Base-by-base conservation (phyloP, 176 grass and related monocot genomes). In the Leersia perrieri region DNA sequence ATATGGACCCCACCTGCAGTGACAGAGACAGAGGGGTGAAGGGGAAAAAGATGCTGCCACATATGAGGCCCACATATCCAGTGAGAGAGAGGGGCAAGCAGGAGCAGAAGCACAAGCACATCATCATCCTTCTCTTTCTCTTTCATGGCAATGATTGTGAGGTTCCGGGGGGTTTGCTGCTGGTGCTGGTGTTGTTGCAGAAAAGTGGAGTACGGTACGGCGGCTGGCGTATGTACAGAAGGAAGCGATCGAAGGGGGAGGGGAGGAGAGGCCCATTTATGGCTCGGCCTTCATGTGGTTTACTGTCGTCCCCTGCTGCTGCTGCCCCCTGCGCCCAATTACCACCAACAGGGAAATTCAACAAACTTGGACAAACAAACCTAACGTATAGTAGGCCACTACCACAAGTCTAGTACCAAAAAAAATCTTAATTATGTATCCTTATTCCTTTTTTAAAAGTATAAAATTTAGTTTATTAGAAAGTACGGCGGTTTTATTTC, bases 201-300 rank as follows among this genome's bases (percentile, higher is more conserved):
- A 70, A 12, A 0, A 12, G 29, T 2, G 44, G 13, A 28, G 81
- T 76, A 60, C 73, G 45, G 45, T 42, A 66, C 42, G 39, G 74
- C 18, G 60, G 45, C 41, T 28, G 27, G 76, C 57, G 84, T 44
- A 60, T 80, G 44, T 86, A 86, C 60, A 66, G 61, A 38, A 38
- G 35, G 61, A 35, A 51, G 18, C 16, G 14, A 15, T 4, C 5
- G 35, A 45, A 13, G 22, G 69, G 4, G 40, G 40, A 2, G 23
- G 38, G 3, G 36, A 11, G 35, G 64, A 30, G 27, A 16, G 51
- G 14, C 42, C 28, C 70, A 83, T 78, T 88, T 73, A 88, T 72
- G 35, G 80, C 71, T 83, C 86, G 32, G 65, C 80, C 86, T 83
- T 83, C 73, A 66, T 82, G 73, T 82, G 79, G 18, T 77, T 72